Conservation (phyloP, 805 yeast species). For the Schizosaccharomyces cryophilus region DNA sequence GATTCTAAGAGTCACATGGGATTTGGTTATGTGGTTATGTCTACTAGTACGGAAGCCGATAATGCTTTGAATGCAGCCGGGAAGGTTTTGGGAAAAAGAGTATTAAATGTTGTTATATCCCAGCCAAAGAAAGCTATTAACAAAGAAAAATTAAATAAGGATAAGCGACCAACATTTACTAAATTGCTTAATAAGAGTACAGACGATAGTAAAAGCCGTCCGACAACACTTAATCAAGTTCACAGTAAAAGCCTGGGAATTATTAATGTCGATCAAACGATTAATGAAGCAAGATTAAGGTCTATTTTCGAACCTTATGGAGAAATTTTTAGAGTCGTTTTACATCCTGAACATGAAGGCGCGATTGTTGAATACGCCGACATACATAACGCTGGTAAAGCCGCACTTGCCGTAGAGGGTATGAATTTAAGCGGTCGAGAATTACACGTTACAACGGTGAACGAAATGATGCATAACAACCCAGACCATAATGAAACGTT, state of each 20-base stretch:
- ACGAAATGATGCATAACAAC: background rate
- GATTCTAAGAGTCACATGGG: conserved; percentile 19
- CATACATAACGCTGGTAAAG: conserved; percentile 26
- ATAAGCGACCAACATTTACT: background rate
- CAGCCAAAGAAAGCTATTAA: background rate
- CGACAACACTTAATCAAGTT: background rate
- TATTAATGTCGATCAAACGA: conserved; percentile 16
- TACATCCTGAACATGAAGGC: conserved; percentile 23
- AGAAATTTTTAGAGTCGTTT: conserved; percentile 19
- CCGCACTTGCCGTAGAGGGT: conserved; percentile 22
- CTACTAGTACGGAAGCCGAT: conserved; percentile 21
- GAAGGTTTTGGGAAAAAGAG: background rate
- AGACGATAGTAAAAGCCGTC: background rate
- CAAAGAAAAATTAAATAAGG: background rate
- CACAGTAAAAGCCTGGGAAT: conserved; percentile 8
- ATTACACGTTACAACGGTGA: background rate
- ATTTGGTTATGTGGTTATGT: conserved; percentile 37
- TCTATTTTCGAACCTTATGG: conserved; percentile 15
- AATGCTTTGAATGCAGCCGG: conserved; percentile 14
- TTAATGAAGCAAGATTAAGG: conserved; percentile 17
- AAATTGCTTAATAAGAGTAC: background rate
- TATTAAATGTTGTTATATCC: background rate
- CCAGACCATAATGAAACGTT: background rate
- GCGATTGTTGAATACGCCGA: conserved; percentile 27
- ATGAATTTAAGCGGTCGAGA: background rate